Conservation (phyloP, 2,329 filamentous ascomycete genomes). For the Talaromyces sp. region DNA sequence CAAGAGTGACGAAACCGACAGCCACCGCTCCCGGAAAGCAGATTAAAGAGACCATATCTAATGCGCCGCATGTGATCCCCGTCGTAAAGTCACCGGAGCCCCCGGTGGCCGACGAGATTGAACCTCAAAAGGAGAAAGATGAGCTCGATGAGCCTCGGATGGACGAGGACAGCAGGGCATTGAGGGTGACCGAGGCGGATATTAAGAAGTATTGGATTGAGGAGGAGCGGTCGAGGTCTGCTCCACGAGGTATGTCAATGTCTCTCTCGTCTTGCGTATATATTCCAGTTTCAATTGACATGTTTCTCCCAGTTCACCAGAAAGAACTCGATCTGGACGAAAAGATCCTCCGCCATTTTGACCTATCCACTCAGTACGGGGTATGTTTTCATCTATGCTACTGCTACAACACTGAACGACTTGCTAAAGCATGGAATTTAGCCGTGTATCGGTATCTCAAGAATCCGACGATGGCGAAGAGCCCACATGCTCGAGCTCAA, state of each 20-base stretch:
- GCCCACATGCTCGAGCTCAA: constrained; percentile 76
- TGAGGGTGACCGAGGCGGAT: constrained; percentile 60
- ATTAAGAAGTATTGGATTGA: constrained; percentile 72
- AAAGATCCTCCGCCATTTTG: constrained; percentile 87
- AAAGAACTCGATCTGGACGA: constrained; percentile 65
- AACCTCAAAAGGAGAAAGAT: constrained; percentile 46
- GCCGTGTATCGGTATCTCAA: constrained; percentile 82
- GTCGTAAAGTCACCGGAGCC: constrained; percentile 22
- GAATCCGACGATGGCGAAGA: constrained; percentile 80
- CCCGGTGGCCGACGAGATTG: constrained; percentile 32
- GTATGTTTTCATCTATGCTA: constrained; percentile 52
- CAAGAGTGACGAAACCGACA: constrained; percentile 55
- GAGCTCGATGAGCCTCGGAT: constrained; percentile 30
- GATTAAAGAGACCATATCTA: constrained; percentile 12
- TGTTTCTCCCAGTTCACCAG: constrained; percentile 61
- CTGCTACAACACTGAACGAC: background rate
- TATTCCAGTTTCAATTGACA: background rate
- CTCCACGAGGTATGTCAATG: constrained; percentile 44
- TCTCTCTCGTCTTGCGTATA: no score
- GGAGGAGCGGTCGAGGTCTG: constrained; percentile 63
- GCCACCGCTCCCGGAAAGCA: constrained; percentile 23
- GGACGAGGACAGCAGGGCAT: constrained; percentile 45
- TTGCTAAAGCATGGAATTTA: constrained; percentile 29
- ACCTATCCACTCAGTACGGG: constrained; percentile 85
- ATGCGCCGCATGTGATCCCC: constrained; percentile 20